Percentiles rank a stretch among this genome's conserved stretches.
phyloP scores from a whole-genome alignment of 768 basidiomycete species.

The Russula sp. region DNA sequence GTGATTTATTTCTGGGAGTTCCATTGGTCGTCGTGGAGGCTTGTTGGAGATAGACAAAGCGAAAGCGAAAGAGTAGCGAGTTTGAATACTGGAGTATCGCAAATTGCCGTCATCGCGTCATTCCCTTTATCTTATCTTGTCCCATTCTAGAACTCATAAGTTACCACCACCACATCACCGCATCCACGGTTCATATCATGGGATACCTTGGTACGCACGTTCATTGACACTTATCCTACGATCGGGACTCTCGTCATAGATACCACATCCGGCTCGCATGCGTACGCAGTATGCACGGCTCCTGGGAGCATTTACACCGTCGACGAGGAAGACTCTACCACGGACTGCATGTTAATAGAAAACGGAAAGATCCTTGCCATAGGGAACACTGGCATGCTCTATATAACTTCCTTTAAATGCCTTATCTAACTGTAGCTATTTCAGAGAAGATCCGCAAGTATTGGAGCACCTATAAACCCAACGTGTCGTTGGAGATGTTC shows the following conservation, averaged over 20 bases:
- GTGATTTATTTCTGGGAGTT: constrained; percentile 22
- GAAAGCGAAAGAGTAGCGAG: too few relatives aligned
- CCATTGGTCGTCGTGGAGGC: constrained; percentile 15
- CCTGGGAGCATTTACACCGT: constrained; percentile 65
- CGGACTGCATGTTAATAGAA: constrained; percentile 24
- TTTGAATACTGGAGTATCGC: constrained; percentile 3
- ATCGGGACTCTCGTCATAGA: constrained; percentile 1
- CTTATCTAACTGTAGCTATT: neutral
- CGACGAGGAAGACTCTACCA: constrained; percentile 38
- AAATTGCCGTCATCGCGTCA: constrained; percentile 23
- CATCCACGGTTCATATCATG: neutral
- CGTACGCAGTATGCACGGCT: constrained; percentile 59
- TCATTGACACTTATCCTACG: neutral
- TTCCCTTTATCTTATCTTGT: constrained; percentile 19
- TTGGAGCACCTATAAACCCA: constrained; percentile 36
- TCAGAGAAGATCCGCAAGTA: constrained; percentile 30
- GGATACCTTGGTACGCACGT: neutral
- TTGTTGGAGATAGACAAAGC: neutral
- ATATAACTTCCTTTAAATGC: neutral
- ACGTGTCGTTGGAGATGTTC: constrained; percentile 32
- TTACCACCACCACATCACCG: neutral
- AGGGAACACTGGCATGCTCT: constrained; percentile 29
- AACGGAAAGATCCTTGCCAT: constrained; percentile 13
- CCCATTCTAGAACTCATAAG: neutral
- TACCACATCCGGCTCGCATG: constrained; percentile 31